These are phyloP conservation scores for Skeletonema marinoi DNA, from an alignment of 108 stramenopile genomes.

Conservation along the genomic window DNA sequence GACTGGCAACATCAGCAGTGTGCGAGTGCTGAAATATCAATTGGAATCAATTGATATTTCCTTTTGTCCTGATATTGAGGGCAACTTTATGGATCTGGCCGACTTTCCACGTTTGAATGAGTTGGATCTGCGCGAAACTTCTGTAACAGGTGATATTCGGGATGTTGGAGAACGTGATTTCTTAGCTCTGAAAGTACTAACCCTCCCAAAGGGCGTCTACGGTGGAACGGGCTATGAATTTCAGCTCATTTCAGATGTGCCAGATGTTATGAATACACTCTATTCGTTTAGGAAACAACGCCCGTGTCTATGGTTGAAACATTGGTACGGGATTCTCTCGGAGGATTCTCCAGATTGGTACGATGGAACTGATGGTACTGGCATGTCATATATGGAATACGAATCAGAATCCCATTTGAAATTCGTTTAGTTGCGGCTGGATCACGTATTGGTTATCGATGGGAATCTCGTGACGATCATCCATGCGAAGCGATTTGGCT, in stretches of 20 bases:
- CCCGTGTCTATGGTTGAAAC: background rate
- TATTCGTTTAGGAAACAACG: background rate
- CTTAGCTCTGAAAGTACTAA: background rate
- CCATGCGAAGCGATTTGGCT: background rate
- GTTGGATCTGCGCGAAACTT: background rate
- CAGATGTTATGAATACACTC: background rate
- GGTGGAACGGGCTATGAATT: background rate
- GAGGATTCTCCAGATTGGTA: background rate
- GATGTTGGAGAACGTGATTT: background rate
- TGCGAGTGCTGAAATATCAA: slow-evolving; percentile 4
- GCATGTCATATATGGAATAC: too few relatives aligned
- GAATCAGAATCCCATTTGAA: background rate
- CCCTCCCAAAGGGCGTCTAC: background rate
- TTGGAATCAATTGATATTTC: too few relatives aligned
- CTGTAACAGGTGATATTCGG: background rate
- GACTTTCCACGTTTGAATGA: background rate
- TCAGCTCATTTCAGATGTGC: background rate
- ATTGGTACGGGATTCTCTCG: background rate
- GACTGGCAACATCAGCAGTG: background rate
- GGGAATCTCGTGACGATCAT: background rate
- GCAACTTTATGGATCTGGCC: background rate
- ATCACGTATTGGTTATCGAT: background rate
- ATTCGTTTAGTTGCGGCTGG: background rate
- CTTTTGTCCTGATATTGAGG: too few relatives aligned
- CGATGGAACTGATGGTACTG: too few relatives aligned